phyloP scores from a whole-genome alignment of 257 asterid species.

The Solanum chiquidenum region DNA sequence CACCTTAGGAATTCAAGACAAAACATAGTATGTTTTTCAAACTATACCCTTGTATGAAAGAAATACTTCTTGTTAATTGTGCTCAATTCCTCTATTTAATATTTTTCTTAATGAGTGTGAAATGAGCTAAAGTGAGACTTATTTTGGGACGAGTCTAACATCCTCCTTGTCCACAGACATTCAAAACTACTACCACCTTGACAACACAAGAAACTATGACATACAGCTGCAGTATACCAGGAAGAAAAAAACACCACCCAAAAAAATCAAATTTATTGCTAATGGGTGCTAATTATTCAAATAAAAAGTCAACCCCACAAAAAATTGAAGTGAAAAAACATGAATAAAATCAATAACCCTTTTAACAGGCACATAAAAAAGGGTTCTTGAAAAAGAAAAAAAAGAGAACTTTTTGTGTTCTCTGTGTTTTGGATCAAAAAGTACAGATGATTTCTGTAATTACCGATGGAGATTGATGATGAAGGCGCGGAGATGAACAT shows the following conservation, averaged over 20 bases:
- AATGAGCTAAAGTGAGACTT: background rate
- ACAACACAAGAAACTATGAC: background rate
- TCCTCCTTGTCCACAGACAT: background rate
- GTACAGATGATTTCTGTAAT: background rate
- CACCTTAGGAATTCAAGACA: background rate
- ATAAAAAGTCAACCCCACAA: background rate
- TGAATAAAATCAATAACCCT: background rate
- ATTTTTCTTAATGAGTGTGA: background rate
- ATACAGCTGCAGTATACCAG: background rate
- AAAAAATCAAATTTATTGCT: background rate
- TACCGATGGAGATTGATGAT: background rate
- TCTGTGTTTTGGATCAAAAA: background rate
- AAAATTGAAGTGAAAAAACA: background rate
- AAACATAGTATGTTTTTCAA: background rate
- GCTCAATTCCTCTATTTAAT: background rate
- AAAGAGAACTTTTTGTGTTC: background rate
- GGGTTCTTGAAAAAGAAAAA: background rate
- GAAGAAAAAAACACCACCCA: background rate
- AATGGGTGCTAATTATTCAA: background rate
- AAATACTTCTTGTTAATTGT: background rate
- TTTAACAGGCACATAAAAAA: background rate
- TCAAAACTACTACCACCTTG: background rate
- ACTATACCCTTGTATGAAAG: background rate
- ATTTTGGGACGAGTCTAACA: background rate
- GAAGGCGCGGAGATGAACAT: background rate